Evolutionary conservation across 2,329 filamentous ascomycete species (phyloP).

Genomic region (Colletotrichum sp.): DNA sequence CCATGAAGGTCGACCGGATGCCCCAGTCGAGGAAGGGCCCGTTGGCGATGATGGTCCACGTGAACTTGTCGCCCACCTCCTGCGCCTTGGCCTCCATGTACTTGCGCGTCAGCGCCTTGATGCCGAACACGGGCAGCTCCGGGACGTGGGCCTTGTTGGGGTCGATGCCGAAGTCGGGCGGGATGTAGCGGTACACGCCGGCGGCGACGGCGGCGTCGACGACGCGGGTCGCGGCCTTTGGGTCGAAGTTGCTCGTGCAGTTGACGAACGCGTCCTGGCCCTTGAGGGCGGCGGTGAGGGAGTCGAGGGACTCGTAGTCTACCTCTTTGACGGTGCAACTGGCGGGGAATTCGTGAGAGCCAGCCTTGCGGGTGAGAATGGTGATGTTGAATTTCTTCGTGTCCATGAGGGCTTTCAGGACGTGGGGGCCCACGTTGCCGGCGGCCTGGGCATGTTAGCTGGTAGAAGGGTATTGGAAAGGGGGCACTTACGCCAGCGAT

Average conservation of each 20-base stretch:
- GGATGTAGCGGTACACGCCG: constrained; percentile 66
- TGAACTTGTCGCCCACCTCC: constrained; percentile 20
- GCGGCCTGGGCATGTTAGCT: constrained; percentile 24
- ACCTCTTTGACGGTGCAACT: constrained; percentile 48
- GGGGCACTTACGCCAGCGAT: constrained; percentile 35
- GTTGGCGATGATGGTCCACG: constrained; percentile 32
- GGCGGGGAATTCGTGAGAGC: constrained; percentile 35
- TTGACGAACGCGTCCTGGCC: constrained; percentile 62
- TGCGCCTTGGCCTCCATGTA: constrained; percentile 28
- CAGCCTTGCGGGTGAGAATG: constrained; percentile 56
- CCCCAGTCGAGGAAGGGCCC: constrained; percentile 35
- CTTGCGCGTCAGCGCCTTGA: constrained; percentile 22
- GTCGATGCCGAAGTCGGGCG: constrained; percentile 59
- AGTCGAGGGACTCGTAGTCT: constrained; percentile 52
- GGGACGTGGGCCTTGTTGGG: constrained; percentile 23
- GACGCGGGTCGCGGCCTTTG: constrained; percentile 46
- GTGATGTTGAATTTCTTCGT: constrained; percentile 50
- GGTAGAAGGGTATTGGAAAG: not conserved
- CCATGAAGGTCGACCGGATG: constrained; percentile 25
- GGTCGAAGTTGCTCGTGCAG: constrained; percentile 32
- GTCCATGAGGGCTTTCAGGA: constrained; percentile 34
- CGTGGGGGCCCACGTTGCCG: constrained; percentile 36
- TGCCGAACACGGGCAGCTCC: constrained; percentile 23
- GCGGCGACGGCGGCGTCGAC: constrained; percentile 64
- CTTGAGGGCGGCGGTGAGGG: constrained; percentile 54